Evolutionary conservation across 2,329 filamentous ascomycete species (phyloP).

Genomic region (Didymella exigua): DNA sequence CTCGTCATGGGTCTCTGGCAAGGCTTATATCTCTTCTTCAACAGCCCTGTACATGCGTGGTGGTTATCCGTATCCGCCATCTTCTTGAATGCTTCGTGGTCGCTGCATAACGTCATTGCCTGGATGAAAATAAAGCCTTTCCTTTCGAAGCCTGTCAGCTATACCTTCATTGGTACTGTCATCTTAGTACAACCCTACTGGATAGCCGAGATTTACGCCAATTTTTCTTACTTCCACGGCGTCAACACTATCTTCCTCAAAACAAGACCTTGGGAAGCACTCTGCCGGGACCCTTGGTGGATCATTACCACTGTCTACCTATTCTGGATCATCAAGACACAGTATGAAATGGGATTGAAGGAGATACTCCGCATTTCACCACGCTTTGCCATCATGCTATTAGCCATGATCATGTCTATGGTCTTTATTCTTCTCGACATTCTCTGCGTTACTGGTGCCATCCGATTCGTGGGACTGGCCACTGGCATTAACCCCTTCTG

Average conservation of each 20-base stretch:
- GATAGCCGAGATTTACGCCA: conserved; percentile 68
- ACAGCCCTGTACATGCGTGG: conserved; percentile 64
- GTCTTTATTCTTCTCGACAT: conserved; percentile 67
- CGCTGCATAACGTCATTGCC: conserved; percentile 68
- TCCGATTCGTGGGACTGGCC: conserved; percentile 45
- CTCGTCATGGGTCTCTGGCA: conserved; percentile 63
- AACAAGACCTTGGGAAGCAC: conserved; percentile 64
- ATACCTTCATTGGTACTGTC: conserved; percentile 64
- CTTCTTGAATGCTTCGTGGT: conserved; percentile 67
- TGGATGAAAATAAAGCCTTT: conserved; percentile 72
- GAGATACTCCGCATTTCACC: conserved; percentile 67
- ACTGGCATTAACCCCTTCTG: conserved; percentile 70
- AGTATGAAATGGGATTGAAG: conserved; percentile 63
- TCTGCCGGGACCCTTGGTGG: conserved; percentile 72
- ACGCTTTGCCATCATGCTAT: conserved; percentile 67
- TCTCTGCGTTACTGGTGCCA: conserved; percentile 61
- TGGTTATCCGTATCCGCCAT: conserved; percentile 67
- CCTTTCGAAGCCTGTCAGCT: conserved; percentile 56
- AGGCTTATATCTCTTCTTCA: conserved; percentile 65
- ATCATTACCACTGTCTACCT: conserved; percentile 65
- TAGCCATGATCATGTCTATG: conserved; percentile 65
- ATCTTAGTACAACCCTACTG: conserved; percentile 67
- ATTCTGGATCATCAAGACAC: conserved; percentile 66
- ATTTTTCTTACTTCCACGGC: conserved; percentile 68
- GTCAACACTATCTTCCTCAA: conserved; percentile 59